Percentiles rank a stretch among this genome's conserved stretches.
Conservation (phyloP, 116 monocot genomes). For the Thalassia testudinum region DNA sequence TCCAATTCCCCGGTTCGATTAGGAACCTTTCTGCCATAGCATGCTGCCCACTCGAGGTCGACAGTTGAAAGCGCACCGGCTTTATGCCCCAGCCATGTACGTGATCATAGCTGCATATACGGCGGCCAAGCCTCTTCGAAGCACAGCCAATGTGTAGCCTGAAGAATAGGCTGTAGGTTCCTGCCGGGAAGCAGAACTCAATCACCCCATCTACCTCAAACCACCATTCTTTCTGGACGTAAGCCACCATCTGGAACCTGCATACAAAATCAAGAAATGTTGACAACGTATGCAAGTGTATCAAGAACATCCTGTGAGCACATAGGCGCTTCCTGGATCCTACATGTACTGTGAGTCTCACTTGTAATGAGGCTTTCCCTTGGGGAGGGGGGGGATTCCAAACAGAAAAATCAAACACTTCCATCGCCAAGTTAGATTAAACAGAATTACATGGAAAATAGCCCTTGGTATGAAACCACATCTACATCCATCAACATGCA, state of each 20-base stretch:
- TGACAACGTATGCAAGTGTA: too few species aligned
- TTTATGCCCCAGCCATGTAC: slow-evolving; percentile 61
- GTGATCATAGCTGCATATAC: slow-evolving; percentile 31
- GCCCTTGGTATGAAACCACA: too few species aligned
- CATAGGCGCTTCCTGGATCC: too few species aligned
- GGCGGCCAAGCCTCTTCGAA: slow-evolving; percentile 13
- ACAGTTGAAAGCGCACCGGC: slow-evolving; percentile 43
- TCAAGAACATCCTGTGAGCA: too few species aligned
- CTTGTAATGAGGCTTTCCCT: too few species aligned
- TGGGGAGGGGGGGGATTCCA: too few species aligned
- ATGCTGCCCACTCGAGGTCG: slow-evolving; percentile 34
- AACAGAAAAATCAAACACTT: too few species aligned
- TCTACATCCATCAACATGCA: too few species aligned
- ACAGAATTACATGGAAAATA: too few species aligned
- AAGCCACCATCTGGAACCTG: slow-evolving; percentile 49
- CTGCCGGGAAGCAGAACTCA: slow-evolving; percentile 27
- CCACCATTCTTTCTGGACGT: slow-evolving; percentile 74
- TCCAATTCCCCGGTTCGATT: slow-evolving; percentile 41
- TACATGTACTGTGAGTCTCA: too few species aligned
- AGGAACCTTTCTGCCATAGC: slow-evolving; percentile 15
- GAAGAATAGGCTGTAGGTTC: slow-evolving; percentile 17
- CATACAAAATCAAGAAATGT: neutral
- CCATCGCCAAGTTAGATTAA: too few species aligned
- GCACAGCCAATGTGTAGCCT: slow-evolving; percentile 9
- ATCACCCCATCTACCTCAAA: slow-evolving; percentile 31